phyloP scores from a whole-genome alignment of 139 green algal species.

The Coelastrella sp. region DNA sequence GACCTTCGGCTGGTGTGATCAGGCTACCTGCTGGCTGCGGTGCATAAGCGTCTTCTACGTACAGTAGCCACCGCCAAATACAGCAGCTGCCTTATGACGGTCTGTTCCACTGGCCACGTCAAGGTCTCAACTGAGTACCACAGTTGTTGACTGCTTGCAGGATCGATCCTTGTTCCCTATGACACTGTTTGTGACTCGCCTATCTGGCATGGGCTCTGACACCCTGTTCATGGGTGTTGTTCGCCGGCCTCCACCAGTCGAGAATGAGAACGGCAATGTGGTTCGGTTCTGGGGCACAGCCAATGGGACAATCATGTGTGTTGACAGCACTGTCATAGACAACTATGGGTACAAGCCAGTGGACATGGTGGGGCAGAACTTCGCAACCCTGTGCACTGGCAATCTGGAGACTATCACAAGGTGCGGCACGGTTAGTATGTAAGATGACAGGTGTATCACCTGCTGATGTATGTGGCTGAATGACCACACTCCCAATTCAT shows the following conservation, averaged over 20 bases:
- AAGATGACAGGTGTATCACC: no score
- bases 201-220: slow-evolving; percentile 3
- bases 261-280: not conserved
- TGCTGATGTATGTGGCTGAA: no score
- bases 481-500: no score
- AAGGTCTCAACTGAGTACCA: no score
- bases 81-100: no score
- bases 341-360: not conserved
- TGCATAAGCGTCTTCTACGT: no score
- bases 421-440: not conserved
- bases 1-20: no score
- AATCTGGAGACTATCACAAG: not conserved
- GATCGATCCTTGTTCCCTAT: slow-evolving; percentile 24
- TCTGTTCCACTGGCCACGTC: no score
- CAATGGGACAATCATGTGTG: slow-evolving; percentile 31
- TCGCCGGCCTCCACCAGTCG: not conserved
- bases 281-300: not conserved
- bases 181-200: not conserved
- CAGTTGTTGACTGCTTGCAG: not conserved
- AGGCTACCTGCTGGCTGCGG: no score
- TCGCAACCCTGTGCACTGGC: slow-evolving; percentile 28
- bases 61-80: no score
- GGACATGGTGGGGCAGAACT: slow-evolving; percentile 20
- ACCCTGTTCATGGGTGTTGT: slow-evolving; percentile 26
- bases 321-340: not conserved